Evolutionary conservation across 2,329 filamentous ascomycete genomes (phyloP), one percentile per base, ranked within the genome.

Genomic region (Bertia moriformis): DNA sequence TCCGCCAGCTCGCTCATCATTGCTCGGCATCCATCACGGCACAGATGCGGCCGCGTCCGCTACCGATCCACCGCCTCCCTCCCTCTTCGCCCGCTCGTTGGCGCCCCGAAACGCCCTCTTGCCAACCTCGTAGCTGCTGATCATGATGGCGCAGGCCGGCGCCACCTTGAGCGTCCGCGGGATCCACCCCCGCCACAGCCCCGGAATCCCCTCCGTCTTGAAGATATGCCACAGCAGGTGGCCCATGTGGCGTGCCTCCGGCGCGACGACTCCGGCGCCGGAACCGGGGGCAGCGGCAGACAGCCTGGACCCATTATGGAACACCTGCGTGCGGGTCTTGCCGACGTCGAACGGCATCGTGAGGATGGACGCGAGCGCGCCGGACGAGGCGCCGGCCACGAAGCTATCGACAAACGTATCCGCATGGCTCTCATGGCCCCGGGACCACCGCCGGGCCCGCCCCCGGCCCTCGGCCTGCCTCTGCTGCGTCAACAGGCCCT

Each of bases 121-220:
- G 38, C 91, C 88, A 27, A 96, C 73, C 59, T 98, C 91, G 57
- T 96, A 98, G 54, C 82, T 94, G 55, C 85, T 93, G 54, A 98
- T 96, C 91, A 98, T 98, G 55, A 98, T 96, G 19, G 91, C 91
- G 59, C 91, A 98, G 0, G 89, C 86, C 1, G 91, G 91, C 1
- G 91, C 89, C 4, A 98, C 88, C 57, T 96, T 96, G 43, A 96
- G 65, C 47, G 86, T 93, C 29, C 91, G 71, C 0, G 91, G 87
- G 18, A 86, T 80, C 85, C 88, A 95, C 33, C 91, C 91, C 49
- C 70, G 83, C 73, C 93, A 96, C 4, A 98, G 63, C 0, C 91
- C 91, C 1, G 72, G 55, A 14, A 77, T 55, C 2, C 91, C 91
- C 59, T 96, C 89, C 40, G 82, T 82, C 48, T 74, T 71, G 64